phyloP scores from a whole-genome alignment of 345 rosid species.

The Psidium guajava region DNA sequence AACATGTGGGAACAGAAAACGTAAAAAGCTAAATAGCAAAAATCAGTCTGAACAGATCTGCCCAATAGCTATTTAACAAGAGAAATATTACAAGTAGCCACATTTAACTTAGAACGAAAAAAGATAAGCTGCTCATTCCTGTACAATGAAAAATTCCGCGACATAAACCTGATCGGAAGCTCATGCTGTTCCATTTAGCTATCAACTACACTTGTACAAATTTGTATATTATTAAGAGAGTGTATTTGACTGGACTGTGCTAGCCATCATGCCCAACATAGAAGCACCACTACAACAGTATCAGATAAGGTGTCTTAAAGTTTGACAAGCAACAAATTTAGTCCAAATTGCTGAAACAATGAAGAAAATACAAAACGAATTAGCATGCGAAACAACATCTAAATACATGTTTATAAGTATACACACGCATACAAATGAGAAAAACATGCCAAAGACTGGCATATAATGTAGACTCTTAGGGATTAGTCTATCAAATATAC shows the following conservation, averaged over 20 bases:
- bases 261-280: background rate
- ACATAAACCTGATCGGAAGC: background rate
- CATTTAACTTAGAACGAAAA: background rate
- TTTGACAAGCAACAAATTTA: background rate
- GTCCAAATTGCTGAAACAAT: background rate
- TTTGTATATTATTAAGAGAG: background rate
- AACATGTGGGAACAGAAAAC: background rate
- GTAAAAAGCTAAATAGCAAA: background rate
- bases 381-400: background rate
- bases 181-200: background rate
- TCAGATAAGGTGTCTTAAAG: background rate
- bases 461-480: background rate
- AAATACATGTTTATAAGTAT: background rate
- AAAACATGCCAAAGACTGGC: background rate
- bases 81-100: background rate
- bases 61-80: background rate
- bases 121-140: background rate
- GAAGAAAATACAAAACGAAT: background rate
- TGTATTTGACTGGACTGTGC: background rate
- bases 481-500: background rate
- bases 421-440: background rate
- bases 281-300: background rate
- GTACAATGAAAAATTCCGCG: background rate
- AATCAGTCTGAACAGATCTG: background rate
- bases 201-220: background rate